A percentile compares a stretch with the other conserved stretches of the same genome.
Conservation (phyloP, 2,329 filamentous ascomycete genomes). For the Onygenales sp. region DNA sequence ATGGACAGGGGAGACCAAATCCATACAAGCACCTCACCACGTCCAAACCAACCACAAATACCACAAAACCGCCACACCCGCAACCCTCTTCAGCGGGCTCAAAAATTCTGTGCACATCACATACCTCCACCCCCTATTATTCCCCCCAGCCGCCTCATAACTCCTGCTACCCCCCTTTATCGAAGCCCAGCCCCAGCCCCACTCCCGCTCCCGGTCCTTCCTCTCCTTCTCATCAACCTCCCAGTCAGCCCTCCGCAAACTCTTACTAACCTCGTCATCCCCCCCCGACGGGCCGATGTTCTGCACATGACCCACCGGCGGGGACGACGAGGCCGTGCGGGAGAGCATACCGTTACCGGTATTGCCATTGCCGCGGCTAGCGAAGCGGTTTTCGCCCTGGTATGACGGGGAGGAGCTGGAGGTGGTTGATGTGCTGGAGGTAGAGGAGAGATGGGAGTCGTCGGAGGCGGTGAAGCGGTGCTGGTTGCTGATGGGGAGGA, state of each 20-base stretch:
- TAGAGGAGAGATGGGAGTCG: constrained; percentile 14
- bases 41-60: constrained; percentile 60
- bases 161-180: not conserved
- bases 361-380: constrained; percentile 4
- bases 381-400: constrained; percentile 6
- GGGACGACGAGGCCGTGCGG: constrained; percentile 4
- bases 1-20: not conserved
- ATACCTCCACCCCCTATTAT: constrained; percentile 22
- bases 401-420: not conserved
- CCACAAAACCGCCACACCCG: constrained; percentile 52
- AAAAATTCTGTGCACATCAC: constrained; percentile 52
- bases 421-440: constrained; percentile 7
- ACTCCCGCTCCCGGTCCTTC: constrained; percentile 24
- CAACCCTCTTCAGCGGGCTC: constrained; percentile 52
- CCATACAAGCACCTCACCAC: constrained; percentile 35
- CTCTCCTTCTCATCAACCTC: constrained; percentile 22
- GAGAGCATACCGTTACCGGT: constrained; percentile 4
- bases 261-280: constrained; percentile 22
- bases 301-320: constrained; percentile 5
- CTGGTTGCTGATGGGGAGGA: constrained; percentile 21
- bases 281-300: constrained; percentile 2
- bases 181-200: constrained; percentile 9
- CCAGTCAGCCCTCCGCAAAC: constrained; percentile 21
- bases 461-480: constrained; percentile 19
- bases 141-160: constrained; percentile 9